Evolutionary conservation across 495 filamentous ascomycete species (phyloP).

Genomic region (Podospora appendiculata): DNA sequence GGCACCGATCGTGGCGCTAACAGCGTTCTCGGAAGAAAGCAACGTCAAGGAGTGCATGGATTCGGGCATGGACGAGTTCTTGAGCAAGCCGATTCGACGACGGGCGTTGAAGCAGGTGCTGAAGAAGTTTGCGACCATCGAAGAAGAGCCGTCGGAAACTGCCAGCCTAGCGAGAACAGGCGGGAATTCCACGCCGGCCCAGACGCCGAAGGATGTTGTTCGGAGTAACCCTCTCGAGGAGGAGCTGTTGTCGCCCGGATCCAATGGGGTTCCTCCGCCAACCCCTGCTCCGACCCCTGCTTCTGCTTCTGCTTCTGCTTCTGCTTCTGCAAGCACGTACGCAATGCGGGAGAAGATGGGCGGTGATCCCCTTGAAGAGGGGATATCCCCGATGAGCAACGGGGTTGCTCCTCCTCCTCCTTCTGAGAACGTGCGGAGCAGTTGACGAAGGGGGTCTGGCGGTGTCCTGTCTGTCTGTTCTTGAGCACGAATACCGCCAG

Average conservation of each 20-base stretch:
- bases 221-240: constrained; percentile 3
- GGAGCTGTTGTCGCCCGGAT: not conserved
- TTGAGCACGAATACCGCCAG: too few relatives aligned
- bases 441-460: too few relatives aligned
- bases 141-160: constrained; percentile 42
- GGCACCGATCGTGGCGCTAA: constrained; percentile 84
- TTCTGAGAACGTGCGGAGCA: too few relatives aligned
- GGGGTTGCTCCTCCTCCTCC: too few relatives aligned
- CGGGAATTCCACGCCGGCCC: constrained; percentile 15
- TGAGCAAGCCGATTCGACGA: constrained; percentile 74
- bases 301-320: not conserved
- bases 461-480: too few relatives aligned
- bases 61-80: constrained; percentile 66
- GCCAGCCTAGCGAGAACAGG: constrained; percentile 22
- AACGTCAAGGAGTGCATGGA: constrained; percentile 82
- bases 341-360: too few relatives aligned
- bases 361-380: too few relatives aligned
- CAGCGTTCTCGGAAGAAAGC: constrained; percentile 82
- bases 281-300: not conserved
- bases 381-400: too few relatives aligned
- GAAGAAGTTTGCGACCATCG: constrained; percentile 52
- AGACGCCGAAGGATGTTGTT: constrained; percentile 6
- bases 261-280: constrained; percentile 3
- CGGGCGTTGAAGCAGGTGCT: constrained; percentile 81
- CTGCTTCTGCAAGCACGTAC: too few relatives aligned